Base-by-base conservation (phyloP, 768 basidiomycete genomes). In the Rhizopogon vesiculosus region DNA sequence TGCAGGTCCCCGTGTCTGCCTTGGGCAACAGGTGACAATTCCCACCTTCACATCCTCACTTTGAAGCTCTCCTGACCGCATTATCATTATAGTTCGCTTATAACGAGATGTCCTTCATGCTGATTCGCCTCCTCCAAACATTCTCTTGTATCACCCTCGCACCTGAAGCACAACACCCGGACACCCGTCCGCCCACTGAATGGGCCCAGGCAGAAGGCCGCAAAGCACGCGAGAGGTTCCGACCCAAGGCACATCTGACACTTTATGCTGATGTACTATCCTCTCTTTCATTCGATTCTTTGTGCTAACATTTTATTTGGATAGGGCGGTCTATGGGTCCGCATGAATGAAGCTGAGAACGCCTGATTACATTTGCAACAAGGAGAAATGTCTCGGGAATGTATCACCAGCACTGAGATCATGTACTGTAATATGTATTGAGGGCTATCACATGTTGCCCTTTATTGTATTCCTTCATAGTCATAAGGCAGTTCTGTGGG, bases 51-150 rank as follows among this genome's bases (percentile, higher is more conserved):
- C 33, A 38, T 53, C 22, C 57, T 4, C 28, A 54, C 33, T 53
- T 63, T n/a, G n/a, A 29, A 33, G 59, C 13, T 7, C 9, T 12
- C 3, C 3, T 19, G 41, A 44, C 16, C 15, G 22, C 22, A 22
- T 22, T 22, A 22, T 25, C 5, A 22, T 15, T 48, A 43, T 59
- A 76, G 65, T 70, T 75, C 56, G 63, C 62, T 1, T 70, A 66
- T 54, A 70, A 66, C 35, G 64, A 70, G 33, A 69, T 66, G 61
- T 66, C 66, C 18, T 86, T 85, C 69, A 74, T 86, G 65, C 64
- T 87, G 50, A 76, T 87, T 53, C 77, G 83, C 3, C 73, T 87
- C 28, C 67, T 87, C n/a, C 86, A 87, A 62, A 72, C 70, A 41
- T 86, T 86, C 66, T 71, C 72, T 0, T 72, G 73, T 0, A 69